Base-by-base conservation (phyloP, 2,329 filamentous ascomycete genomes). In the Trichoderma brevicompactum region DNA sequence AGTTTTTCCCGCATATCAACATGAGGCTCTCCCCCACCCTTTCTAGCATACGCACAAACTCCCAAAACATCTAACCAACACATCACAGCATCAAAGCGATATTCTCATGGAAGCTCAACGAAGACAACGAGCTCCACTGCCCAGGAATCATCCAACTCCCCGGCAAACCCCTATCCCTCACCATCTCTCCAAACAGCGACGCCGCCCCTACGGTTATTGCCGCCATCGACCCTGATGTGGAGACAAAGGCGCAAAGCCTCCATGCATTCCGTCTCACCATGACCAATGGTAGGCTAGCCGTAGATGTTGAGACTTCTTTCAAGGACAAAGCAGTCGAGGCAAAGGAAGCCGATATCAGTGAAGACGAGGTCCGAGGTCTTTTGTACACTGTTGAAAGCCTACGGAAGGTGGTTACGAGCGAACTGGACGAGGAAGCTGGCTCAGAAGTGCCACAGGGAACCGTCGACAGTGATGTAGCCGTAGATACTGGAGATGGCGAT, bases 91-190 rank as follows among this genome's bases (percentile, higher is more conserved):
- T 85, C 63, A 84, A 87, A 65, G 90, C 83, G 46, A 78, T 96
- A 8, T 88, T 94, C 75, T 78, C 85, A 64, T 91, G 89, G 78
- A 77, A 78, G n/a, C 79, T 90, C 43, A 73, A 70, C 6, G 67
- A 74, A 1, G 74, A 84, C 55, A 83, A 83, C 67, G 76, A 73
- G 13, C 79, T 92, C 46, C 75, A 79, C 8, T 79, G 84, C 67
- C 82, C 58, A 72, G 69, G 74, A 59, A 69, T 76, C 66, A 78
- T 92, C 61, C 75, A 80, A 44, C 75, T 92, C 5, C 79, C 82
- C 2, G 89, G 89, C 7, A 92, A 91, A 70, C 84, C 88, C 0
- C 82, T 94, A 5, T 85, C 88, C 72, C 72, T 83, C 10, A 72
- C 75, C 34, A 67, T 76, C n/a, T 63, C 64, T 1, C 68, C 72